phyloP scores from a whole-genome alignment of 768 basidiomycete genomes.

The Mycena chlorophos region DNA sequence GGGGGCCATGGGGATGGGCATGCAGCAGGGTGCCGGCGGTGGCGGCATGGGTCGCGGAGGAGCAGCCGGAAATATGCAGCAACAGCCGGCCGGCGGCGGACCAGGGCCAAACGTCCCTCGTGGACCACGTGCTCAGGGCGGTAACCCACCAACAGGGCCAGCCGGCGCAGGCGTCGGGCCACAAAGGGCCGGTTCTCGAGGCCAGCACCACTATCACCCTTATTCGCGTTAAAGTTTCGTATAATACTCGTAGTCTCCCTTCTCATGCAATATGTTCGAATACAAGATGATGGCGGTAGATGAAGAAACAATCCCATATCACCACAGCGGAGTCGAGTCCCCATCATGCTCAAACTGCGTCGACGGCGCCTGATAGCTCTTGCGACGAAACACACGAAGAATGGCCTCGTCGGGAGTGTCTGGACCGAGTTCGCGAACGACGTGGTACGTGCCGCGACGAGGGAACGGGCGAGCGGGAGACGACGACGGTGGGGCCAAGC shows the following conservation, averaged over 20 bases:
- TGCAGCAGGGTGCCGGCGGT: conserved; percentile 25
- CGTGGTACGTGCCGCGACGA: not conserved
- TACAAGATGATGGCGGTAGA: no score
- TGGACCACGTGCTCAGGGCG: conserved; percentile 49
- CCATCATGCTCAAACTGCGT: not conserved
- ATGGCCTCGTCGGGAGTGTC: conserved; percentile 1
- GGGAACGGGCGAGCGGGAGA: not conserved
- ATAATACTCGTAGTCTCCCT: no score
- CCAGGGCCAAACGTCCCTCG: conserved; percentile 55
- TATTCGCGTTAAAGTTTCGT: conserved; percentile 65
- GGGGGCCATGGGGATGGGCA: conserved; percentile 16
- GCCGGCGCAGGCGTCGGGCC: conserved; percentile 64
- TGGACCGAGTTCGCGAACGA: conserved; percentile 1
- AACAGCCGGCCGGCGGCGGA: conserved; percentile 42
- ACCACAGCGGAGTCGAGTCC: not conserved
- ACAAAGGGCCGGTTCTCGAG: conserved; percentile 68
- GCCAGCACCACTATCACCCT: conserved; percentile 82
- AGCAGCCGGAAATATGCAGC: conserved; percentile 31
- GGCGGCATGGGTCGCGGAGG: conserved; percentile 43
- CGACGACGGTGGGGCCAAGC: not conserved
- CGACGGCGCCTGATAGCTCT: conserved; percentile 2
- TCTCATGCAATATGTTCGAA: no score
- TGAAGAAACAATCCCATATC: no score
- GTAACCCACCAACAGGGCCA: conserved; percentile 44
- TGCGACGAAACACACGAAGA: not conserved